Base-by-base conservation (phyloP, 2,329 filamentous ascomycete genomes). In the Rutstroemia sp. region DNA sequence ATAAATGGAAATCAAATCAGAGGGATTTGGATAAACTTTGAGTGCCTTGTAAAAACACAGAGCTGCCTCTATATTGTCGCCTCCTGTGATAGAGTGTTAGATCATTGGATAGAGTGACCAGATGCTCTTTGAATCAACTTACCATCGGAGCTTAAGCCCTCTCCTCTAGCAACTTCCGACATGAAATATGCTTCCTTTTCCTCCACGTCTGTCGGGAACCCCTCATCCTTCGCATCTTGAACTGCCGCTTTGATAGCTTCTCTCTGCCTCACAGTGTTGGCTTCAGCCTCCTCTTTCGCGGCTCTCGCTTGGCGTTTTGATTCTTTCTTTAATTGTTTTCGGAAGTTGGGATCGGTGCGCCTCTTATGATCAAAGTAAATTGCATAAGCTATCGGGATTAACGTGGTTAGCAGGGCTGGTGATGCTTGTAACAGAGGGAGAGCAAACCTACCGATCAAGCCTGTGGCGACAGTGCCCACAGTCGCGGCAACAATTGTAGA, bases 151-250 rank as follows among this genome's bases (percentile, higher is more conserved):
- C 87, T 89, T 70, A 96, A 79, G 55, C 81, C 75, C 79, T 99
- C 94, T 70, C 94, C 94, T 70, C 84, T 79, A 66, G 91, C 89
- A 62, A 99, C 91, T 75, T 96, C 90, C 71, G 90, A 86, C 83
- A 97, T 95, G 76, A 99, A 99, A 78, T 89, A 99, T 60, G 84
- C 82, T 78, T 99, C 94, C 72, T 89, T 91, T 77, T 96, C 91
- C 72, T 97, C 92, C 38, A 92, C 84, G 67, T 91, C 89, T 45
- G 81, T 79, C 49, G 94, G 94, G 80, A 95, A 96, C 57, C 92
- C 94, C 73, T 95, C 91, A 57, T 88, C 87, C 76, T 91, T 89
- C 65, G 92, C 90, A 66, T 87, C 81, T 66, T 90, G 84, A 49
- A 97, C 87, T 52, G 82, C 84, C 57, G 74, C 73, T 73, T 86